Conservation (phyloP, 768 basidiomycete genomes). For the Termitomyces bulborhizus region DNA sequence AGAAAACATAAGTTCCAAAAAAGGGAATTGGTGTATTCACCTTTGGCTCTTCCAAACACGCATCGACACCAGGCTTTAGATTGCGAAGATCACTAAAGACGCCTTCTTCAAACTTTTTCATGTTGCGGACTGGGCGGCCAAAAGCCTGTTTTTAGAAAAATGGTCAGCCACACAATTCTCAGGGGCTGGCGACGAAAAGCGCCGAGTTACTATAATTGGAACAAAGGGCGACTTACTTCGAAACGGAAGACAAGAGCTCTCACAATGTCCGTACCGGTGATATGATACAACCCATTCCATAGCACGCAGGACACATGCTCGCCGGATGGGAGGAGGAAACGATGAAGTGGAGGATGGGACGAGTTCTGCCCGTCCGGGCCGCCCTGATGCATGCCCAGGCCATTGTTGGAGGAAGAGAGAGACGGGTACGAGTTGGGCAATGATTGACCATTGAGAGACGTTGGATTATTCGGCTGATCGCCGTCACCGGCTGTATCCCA, state of each 20-base stretch:
- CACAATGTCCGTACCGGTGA: constrained; percentile 96
- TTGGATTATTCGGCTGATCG: constrained; percentile 19
- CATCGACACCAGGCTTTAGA: constrained; percentile 89
- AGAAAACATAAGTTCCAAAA: neutral
- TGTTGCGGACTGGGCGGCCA: constrained; percentile 82
- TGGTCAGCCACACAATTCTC: constrained; percentile 3
- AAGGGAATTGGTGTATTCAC: constrained; percentile 31
- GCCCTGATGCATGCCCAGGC: constrained; percentile 14
- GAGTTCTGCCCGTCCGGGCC: constrained; percentile 39
- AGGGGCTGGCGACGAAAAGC: neutral
- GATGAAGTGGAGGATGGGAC: constrained; percentile 75
- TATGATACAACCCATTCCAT: constrained; percentile 89
- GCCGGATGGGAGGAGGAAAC: constrained; percentile 82
- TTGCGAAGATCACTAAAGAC: constrained; percentile 92
- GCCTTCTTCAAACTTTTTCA: constrained; percentile 98
- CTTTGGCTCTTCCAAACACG: constrained; percentile 95
- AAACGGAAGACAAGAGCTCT: constrained; percentile 92
- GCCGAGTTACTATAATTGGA: neutral
- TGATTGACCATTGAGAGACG: constrained; percentile 14
- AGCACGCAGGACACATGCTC: constrained; percentile 89
- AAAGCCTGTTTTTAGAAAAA: constrained; percentile 45
- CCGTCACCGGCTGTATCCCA: constrained; percentile 45
- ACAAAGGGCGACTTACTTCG: constrained; percentile 43
- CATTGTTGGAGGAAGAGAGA: neutral
- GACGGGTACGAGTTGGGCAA: neutral